A percentile compares a stretch with the other conserved stretches of the same genome.
These are phyloP conservation scores for Dactylella cylindrospora DNA, from an alignment of 2,329 filamentous ascomycete species.

Conservation along the genomic window DNA sequence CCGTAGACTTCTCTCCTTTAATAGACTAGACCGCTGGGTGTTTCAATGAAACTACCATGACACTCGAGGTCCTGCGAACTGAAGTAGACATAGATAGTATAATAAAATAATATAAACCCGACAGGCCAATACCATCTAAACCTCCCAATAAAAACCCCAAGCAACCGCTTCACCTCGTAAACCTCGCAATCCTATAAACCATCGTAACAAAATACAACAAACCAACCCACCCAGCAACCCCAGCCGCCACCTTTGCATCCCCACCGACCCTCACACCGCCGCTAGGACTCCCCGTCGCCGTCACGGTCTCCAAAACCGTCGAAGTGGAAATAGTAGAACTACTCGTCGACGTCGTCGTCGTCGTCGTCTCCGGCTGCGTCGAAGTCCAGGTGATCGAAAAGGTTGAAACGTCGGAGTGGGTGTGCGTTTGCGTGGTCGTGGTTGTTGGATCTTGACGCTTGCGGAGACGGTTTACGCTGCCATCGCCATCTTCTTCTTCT, in stretches of 20 bases:
- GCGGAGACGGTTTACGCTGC: conserved; percentile 4
- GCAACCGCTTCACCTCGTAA: neutral
- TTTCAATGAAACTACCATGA: no score
- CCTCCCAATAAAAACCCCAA: no score
- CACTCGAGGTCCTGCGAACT: no score
- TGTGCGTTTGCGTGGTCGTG: conserved; percentile 22
- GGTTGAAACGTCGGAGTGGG: conserved; percentile 15
- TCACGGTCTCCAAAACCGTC: conserved; percentile 16
- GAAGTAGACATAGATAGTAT: no score
- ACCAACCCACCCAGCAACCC: conserved; percentile 19
- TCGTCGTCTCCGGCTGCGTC: conserved; percentile 9
- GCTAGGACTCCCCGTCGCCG: conserved; percentile 21
- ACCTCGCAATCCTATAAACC: conserved; percentile 17
- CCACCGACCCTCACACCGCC: neutral
- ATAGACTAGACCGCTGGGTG: no score
- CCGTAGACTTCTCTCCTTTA: no score
- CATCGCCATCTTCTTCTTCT: no score
- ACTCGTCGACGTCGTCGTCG: conserved; percentile 10
- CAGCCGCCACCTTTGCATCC: neutral
- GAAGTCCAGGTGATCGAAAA: conserved; percentile 8
- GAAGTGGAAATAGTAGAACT: conserved; percentile 31
- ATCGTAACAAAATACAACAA: conserved; percentile 26
- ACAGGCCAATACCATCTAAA: no score
- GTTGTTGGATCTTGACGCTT: conserved; percentile 21
- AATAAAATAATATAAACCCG: no score